phyloP scores from a whole-genome alignment of 2,329 filamentous ascomycete species.

The Fusarium transvaalense region DNA sequence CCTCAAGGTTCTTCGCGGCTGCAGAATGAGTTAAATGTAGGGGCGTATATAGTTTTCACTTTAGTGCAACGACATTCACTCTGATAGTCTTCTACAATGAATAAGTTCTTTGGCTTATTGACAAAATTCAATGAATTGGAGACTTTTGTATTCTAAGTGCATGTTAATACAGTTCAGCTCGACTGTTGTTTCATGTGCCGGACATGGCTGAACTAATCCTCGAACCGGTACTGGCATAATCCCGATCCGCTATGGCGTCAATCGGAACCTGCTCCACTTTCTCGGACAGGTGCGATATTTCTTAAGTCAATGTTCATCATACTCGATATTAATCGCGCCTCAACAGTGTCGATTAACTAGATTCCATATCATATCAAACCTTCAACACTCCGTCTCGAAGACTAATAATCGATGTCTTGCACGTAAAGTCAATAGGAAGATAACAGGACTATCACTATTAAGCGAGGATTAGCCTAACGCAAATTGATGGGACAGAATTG shows the following conservation, averaged over 20 bases:
- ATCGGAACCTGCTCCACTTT: background rate
- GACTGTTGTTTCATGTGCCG: background rate
- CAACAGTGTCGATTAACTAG: accelerated
- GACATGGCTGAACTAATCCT: background rate
- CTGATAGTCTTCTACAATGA: no score
- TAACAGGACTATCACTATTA: no score
- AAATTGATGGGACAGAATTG: no score
- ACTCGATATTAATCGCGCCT: accelerated
- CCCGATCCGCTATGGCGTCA: conserved; percentile 8
- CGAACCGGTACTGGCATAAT: background rate
- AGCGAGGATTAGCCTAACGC: no score
- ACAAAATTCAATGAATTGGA: no score
- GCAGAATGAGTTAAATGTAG: no score
- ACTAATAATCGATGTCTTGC: conserved; percentile 5
- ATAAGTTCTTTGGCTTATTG: no score
- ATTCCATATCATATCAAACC: background rate
- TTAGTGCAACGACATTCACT: no score
- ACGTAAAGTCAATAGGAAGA: conserved; percentile 21
- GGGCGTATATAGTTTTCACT: no score
- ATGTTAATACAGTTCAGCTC: no score
- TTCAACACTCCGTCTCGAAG: background rate
- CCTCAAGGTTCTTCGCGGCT: no score
- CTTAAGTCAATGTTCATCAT: background rate
- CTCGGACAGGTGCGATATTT: conserved; percentile 8
- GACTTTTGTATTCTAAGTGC: no score